Percentiles rank a stretch among this genome's conserved stretches.
These are phyloP conservation scores for Hyaloscypha finlandica DNA, from an alignment of 495 filamentous ascomycete species.

Conservation along the genomic window DNA sequence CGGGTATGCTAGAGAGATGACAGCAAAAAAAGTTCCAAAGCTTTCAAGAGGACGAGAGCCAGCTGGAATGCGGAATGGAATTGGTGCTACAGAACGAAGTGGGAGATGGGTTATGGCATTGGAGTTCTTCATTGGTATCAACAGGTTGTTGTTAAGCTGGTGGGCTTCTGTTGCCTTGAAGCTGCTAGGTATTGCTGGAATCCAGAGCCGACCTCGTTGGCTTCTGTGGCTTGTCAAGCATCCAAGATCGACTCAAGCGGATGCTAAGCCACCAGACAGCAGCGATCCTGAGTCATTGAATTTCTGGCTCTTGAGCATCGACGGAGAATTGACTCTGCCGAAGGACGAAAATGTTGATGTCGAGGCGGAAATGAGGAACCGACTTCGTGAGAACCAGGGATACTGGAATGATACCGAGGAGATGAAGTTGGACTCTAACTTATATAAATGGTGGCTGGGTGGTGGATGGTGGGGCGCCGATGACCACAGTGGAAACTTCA, in stretches of 20 bases:
- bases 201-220: slow-evolving; percentile 63
- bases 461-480: slow-evolving; percentile 82
- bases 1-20: slow-evolving; percentile 58
- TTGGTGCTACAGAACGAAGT: slow-evolving; percentile 74
- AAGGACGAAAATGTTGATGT: slow-evolving; percentile 69
- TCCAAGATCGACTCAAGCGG: slow-evolving; percentile 36
- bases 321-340: slow-evolving; percentile 58
- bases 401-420: slow-evolving; percentile 49
- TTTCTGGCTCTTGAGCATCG: slow-evolving; percentile 61
- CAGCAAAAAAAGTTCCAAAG: slow-evolving; percentile 32
- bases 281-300: slow-evolving; percentile 43
- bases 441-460: slow-evolving; percentile 79
- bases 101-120: slow-evolving; percentile 71
- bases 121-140: slow-evolving; percentile 73
- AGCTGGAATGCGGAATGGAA: slow-evolving; percentile 58
- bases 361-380: slow-evolving; percentile 68
- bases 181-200: slow-evolving; percentile 58
- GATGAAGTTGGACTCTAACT: slow-evolving; percentile 64
- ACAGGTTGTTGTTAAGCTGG: slow-evolving; percentile 63
- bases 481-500: slow-evolving; percentile 75
- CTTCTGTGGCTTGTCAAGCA: slow-evolving; percentile 53
- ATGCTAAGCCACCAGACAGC: slow-evolving; percentile 27
- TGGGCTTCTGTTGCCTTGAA: slow-evolving; percentile 55
- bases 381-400: slow-evolving; percentile 35
- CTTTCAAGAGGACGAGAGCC: slow-evolving; percentile 57